These are phyloP conservation scores for Gossypium trilobum DNA, from an alignment of 441 rosid species.

Conservation along the genomic window DNA sequence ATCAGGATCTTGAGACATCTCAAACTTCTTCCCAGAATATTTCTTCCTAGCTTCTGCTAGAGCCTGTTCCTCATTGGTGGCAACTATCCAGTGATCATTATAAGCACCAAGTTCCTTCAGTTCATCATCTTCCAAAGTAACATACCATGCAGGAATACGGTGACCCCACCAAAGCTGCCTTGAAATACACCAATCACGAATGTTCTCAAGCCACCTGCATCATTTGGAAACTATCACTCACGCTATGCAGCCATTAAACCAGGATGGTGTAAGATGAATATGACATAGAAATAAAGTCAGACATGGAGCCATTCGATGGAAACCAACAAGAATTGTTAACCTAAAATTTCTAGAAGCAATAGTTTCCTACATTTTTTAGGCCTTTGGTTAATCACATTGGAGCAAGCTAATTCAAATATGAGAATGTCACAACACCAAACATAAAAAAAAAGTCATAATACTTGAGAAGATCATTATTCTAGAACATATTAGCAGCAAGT, in stretches of 20 bases:
- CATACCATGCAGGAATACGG: slow-evolving; percentile 88
- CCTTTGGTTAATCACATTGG: background rate
- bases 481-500: background rate
- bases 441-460: background rate
- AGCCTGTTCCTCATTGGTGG: slow-evolving; percentile 63
- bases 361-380: background rate
- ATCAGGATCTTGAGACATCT: slow-evolving; percentile 74
- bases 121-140: slow-evolving; percentile 61
- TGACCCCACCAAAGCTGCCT: slow-evolving; percentile 99
- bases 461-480: background rate
- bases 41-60: slow-evolving; percentile 40
- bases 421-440: background rate
- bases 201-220: slow-evolving; percentile 88
- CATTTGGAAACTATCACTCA: slow-evolving; percentile 10
- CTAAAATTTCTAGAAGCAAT: background rate
- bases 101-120: slow-evolving; percentile 66
- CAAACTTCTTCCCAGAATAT: slow-evolving; percentile 64
- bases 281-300: background rate
- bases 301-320: background rate
- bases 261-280: background rate
- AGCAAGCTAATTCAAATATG: background rate
- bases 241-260: background rate
- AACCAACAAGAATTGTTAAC: background rate
- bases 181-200: slow-evolving; percentile 92
- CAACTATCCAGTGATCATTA: slow-evolving; percentile 83